Evolutionary conservation across 163 green algal species (phyloP).

Genomic region (Chloroidium sp.): DNA sequence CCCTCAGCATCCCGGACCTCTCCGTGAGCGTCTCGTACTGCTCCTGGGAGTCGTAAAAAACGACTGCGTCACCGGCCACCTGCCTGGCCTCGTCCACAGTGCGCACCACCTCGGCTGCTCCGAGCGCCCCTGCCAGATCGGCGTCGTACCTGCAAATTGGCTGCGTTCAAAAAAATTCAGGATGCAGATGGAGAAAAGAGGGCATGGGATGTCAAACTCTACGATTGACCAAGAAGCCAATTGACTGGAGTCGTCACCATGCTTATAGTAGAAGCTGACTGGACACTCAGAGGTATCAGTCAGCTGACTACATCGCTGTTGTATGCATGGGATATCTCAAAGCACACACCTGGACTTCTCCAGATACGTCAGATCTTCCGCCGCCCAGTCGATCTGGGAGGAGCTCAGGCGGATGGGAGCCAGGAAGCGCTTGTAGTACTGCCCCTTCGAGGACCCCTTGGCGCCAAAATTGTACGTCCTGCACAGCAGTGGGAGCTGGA

Average conservation of each 20-base stretch:
- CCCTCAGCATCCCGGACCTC: neutral
- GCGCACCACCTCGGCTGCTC: conserved; percentile 9
- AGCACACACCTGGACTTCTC: conserved; percentile 8
- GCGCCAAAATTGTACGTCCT: conserved; percentile 42
- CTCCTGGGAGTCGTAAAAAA: conserved; percentile 36
- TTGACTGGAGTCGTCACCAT: neutral
- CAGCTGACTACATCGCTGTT: neutral
- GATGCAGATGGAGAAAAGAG: neutral
- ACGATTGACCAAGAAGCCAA: neutral
- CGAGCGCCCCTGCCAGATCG: conserved; percentile 13
- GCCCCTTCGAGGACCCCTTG: conserved; percentile 34
- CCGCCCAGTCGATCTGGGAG: conserved; percentile 33
- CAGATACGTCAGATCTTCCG: conserved; percentile 40
- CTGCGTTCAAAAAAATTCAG: neutral
- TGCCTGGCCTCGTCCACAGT: too few relatives aligned
- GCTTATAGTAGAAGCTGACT: neutral
- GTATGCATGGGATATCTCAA: neutral
- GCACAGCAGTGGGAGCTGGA: neutral
- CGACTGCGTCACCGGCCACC: conserved; percentile 10
- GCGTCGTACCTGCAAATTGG: conserved; percentile 18
- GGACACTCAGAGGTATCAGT: neutral
- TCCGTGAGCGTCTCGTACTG: conserved; percentile 36
- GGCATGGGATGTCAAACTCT: neutral
- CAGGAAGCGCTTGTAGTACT: conserved; percentile 52
- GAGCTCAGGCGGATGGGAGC: conserved; percentile 36